Evolutionary conservation across 345 rosid species (phyloP), one percentile per base, ranked within the genome.

Genomic region (Salix arbutifolia): DNA sequence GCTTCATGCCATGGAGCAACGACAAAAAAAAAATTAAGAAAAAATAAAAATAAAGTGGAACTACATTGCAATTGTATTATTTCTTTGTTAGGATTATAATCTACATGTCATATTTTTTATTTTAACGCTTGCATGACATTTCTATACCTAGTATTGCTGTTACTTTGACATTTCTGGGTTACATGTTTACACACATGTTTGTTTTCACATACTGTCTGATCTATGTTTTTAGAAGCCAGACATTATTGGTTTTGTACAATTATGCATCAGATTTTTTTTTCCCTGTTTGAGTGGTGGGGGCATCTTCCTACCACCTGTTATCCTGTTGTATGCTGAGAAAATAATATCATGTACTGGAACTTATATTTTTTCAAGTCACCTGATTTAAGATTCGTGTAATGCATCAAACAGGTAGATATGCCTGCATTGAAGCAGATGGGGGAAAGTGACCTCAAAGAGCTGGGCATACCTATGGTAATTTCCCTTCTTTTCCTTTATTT

Each of bases 401-500:
- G 18, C 80, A 76, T 76, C 76, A 77, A 69, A 35, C 88, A 96
- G 99, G 90, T 96, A 81, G 98, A 96, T 85, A 93, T 96, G 97
- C 56, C 87, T 10, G 94, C 94, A 25, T 82, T 96, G 81, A 93
- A 81, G 88, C 98, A 91, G 86, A 96, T 96, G 99, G 89, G 93
- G 61, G 99, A 96, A 81, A 86, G 80, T 67, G 98, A 96, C 81
- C 89, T 96, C 53, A 96, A 91, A 86, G 99, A 96, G 81, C 84
- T 96, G 74, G 93, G 90, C 79, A 93, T 95, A 83, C 99, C 99
- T 67, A 96, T 93, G 99, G 99, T 96, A 89, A 67, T 52, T 52
- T n/a, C 52, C 61, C 18, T 74, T 8, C 4, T 68, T 70, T 75
- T 16, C 72, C 76, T 67, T 74, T 37, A 16, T 60, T 31, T 38